Conservation (phyloP, 495 filamentous ascomycete genomes). For the Lasiosphaeria ovina region DNA sequence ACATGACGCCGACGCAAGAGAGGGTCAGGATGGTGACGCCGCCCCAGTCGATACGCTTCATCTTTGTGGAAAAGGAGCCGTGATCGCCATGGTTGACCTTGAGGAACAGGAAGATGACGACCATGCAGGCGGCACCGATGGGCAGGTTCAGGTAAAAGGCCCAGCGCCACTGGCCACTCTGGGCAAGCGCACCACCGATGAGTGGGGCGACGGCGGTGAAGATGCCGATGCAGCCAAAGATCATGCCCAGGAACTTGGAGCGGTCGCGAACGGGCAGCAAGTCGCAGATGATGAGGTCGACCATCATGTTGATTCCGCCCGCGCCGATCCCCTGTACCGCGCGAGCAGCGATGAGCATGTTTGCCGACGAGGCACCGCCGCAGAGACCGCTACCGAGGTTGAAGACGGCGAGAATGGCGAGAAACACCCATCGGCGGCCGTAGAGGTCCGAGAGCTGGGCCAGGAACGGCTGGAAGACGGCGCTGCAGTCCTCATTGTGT, state of each 20-base stretch:
- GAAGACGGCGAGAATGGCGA: conserved; percentile 36
- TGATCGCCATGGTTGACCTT: conserved; percentile 23
- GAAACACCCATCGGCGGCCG: conserved; percentile 21
- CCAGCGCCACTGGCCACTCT: conserved; percentile 31
- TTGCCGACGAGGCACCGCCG: conserved; percentile 31
- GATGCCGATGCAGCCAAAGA: conserved; percentile 56
- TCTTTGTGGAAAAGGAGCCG: conserved; percentile 16
- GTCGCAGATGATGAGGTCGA: conserved; percentile 70
- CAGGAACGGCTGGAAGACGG: conserved; percentile 22
- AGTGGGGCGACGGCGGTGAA: conserved; percentile 68
- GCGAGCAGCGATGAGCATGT: conserved; percentile 72
- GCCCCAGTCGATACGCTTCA: conserved; percentile 30
- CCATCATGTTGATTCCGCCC: conserved; percentile 72
- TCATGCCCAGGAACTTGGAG: conserved; percentile 45
- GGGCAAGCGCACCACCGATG: conserved; percentile 67
- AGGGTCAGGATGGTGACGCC: conserved; percentile 31
- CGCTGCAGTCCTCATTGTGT: background rate
- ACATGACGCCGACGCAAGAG: conserved; percentile 26
- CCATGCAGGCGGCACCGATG: conserved; percentile 24
- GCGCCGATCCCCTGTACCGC: conserved; percentile 76
- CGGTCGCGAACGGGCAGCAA: conserved; percentile 65
- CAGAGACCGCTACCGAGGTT: conserved; percentile 44
- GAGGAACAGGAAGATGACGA: conserved; percentile 32
- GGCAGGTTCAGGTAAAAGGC: conserved; percentile 37
- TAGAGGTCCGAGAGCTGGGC: conserved; percentile 25